Base-by-base conservation (phyloP, 2,329 filamentous ascomycete genomes). In the Aspergillus persii region DNA sequence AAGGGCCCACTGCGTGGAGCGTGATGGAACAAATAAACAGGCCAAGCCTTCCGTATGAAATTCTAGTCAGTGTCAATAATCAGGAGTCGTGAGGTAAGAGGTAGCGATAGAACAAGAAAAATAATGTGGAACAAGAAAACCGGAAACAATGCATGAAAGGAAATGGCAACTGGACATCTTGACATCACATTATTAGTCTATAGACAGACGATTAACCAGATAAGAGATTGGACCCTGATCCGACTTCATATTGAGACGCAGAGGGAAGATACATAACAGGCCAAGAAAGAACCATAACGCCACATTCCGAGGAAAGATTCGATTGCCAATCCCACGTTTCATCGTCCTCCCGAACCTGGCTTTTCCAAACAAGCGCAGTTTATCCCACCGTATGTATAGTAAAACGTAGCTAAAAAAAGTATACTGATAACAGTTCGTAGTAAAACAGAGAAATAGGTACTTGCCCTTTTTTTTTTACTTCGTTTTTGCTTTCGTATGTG, bases 201-300 rank as follows among this genome's bases (percentile, higher is more conserved):
- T 48, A 39, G 18, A 52, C 41, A 58, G 29, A 18, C 30, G 50
- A 41, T 39, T 3, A 49, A 53, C 33, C 31, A 44, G 46, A 31
- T 29, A 41, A 52, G 56, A 50, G 41, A 46, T 53, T 36, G 50
- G 30, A 26, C 30, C 49, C 54, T 50, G 49, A 52, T 41, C 29
- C 46, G 54, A 50, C 54, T 51, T 57, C n/a, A 47, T 41, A 36
- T 23, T 39, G 29, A 33, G 27, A 53, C 50, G 31, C 29, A 15
- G 55, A 57, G 55, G 29, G 55, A 57, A 53, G 50, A 57, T 57
- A 57, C 50, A 57, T 48, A 30, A 53, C 12, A 53, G 55, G 41
- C 41, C 50, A 15, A n/a, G 15, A 53, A n/a, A 6, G 29, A 46
- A 31, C 49, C 11, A 39, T 48, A 30, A 57, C 55, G 55, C 55